phyloP scores from a whole-genome alignment of 305 asterid genomes.

The Solanum aculeatissimum region DNA sequence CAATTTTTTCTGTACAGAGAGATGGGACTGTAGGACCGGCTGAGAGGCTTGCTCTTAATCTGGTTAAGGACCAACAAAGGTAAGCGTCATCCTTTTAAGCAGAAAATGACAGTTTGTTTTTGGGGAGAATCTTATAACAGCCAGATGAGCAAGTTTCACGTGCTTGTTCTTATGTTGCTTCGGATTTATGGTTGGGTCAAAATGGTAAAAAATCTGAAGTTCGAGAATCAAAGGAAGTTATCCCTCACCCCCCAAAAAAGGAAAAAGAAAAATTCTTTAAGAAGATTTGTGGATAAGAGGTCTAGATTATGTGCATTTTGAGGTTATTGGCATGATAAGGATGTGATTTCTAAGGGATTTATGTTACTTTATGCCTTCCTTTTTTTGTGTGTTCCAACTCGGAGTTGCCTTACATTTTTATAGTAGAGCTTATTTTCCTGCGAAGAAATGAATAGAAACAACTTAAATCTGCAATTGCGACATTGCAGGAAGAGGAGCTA shows the following conservation, averaged over 20 bases:
- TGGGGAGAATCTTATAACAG: background rate
- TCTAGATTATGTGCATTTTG: background rate
- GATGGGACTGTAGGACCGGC: constrained; percentile 47
- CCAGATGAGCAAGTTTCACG: background rate
- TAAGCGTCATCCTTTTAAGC: constrained; percentile 8
- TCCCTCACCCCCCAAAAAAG: background rate
- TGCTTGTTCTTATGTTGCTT: background rate
- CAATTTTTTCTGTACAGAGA: constrained; percentile 55
- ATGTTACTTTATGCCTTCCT: background rate
- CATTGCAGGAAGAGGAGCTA: constrained; percentile 69
- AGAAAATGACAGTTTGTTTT: background rate
- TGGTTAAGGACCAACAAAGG: constrained; percentile 90
- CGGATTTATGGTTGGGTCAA: background rate
- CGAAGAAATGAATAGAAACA: background rate
- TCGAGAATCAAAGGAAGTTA: background rate
- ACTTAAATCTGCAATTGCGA: background rate
- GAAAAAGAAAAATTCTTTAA: background rate
- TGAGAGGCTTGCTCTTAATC: constrained; percentile 54
- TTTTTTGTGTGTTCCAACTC: background rate
- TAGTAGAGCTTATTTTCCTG: background rate
- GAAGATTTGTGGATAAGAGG: background rate
- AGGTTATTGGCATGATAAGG: background rate
- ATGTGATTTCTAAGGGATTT: background rate
- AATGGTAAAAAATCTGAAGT: background rate
- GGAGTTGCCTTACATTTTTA: background rate